Evolutionary conservation across 2,329 filamentous ascomycete genomes (phyloP).

Genomic region (Pleurostoma richardsiae): DNA sequence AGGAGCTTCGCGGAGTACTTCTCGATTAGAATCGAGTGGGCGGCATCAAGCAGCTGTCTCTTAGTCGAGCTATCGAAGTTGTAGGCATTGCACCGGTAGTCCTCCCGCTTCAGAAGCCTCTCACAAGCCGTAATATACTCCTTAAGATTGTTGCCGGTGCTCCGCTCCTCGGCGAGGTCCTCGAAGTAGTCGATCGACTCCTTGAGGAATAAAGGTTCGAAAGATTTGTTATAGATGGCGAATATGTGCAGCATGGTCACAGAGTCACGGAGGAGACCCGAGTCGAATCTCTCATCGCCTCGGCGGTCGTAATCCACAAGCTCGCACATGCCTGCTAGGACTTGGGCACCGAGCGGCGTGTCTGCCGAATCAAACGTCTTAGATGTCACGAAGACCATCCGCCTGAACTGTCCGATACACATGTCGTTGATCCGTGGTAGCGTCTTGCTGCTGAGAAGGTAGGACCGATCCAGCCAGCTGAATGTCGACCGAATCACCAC

Average conservation of each 20-base stretch:
- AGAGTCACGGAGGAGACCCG: constrained; percentile 63
- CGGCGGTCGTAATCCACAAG: constrained; percentile 69
- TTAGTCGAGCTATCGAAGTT: constrained; percentile 81
- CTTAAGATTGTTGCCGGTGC: constrained; percentile 56
- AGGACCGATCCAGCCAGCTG: constrained; percentile 89
- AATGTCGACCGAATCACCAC: constrained; percentile 81
- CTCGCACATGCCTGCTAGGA: constrained; percentile 61
- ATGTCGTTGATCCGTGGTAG: constrained; percentile 74
- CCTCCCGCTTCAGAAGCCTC: constrained; percentile 65
- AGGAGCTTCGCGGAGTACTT: constrained; percentile 63
- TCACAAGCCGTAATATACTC: constrained; percentile 71
- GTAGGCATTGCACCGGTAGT: constrained; percentile 71
- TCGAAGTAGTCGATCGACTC: constrained; percentile 64
- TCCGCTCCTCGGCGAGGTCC: constrained; percentile 64
- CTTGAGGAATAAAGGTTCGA: constrained; percentile 71
- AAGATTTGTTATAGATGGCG: constrained; percentile 70
- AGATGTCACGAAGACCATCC: constrained; percentile 40
- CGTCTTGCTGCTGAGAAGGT: constrained; percentile 69
- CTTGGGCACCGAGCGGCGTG: constrained; percentile 28
- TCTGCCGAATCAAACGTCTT: constrained; percentile 9
- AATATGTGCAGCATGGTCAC: constrained; percentile 84
- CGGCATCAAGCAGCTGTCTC: constrained; percentile 65
- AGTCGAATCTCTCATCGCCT: constrained; percentile 51
- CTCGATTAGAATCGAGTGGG: constrained; percentile 69
- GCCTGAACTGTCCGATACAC: constrained; percentile 70